phyloP scores from a whole-genome alignment of 2,329 filamentous ascomycete genomes.

The Aspergillus sp. region DNA sequence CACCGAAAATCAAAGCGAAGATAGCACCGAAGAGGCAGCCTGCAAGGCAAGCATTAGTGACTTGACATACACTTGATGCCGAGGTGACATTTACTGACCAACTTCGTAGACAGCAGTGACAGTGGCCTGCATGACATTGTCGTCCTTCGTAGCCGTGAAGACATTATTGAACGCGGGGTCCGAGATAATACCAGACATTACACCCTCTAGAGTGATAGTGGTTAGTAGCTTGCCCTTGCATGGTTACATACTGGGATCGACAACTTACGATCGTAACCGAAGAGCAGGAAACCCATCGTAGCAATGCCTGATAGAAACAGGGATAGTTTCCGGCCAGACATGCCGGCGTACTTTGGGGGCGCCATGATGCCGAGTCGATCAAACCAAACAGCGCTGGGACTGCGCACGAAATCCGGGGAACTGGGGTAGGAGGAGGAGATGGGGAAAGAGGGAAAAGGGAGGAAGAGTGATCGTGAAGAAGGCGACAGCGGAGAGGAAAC shows the following conservation, averaged over 20 bases:
- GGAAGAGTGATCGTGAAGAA: neutral
- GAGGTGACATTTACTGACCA: conserved; percentile 14
- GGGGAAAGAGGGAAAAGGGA: neutral
- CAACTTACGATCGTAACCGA: conserved; percentile 57
- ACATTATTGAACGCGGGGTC: conserved; percentile 35
- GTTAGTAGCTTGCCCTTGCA: neutral
- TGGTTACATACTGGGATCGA: neutral
- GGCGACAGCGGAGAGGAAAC: neutral
- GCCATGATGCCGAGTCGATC: conserved; percentile 45
- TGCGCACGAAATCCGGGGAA: neutral
- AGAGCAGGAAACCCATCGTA: conserved; percentile 63
- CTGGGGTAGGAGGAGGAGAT: neutral
- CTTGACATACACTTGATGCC: neutral
- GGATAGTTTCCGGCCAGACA: conserved; percentile 59
- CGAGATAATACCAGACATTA: conserved; percentile 43
- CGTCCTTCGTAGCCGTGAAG: conserved; percentile 35
- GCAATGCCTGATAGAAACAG: conserved; percentile 63
- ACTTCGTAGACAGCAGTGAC: conserved; percentile 38
- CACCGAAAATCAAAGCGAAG: conserved; percentile 18
- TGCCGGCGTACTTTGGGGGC: conserved; percentile 56
- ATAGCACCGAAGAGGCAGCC: conserved; percentile 18
- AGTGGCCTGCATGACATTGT: conserved; percentile 43
- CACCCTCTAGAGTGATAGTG: conserved; percentile 31
- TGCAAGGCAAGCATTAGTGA: neutral
- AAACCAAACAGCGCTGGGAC: neutral